A percentile compares a stretch with the other conserved stretches of the same genome.
phyloP scores from a whole-genome alignment of 2,329 filamentous ascomycete species.

The Colletotrichum kahawae region DNA sequence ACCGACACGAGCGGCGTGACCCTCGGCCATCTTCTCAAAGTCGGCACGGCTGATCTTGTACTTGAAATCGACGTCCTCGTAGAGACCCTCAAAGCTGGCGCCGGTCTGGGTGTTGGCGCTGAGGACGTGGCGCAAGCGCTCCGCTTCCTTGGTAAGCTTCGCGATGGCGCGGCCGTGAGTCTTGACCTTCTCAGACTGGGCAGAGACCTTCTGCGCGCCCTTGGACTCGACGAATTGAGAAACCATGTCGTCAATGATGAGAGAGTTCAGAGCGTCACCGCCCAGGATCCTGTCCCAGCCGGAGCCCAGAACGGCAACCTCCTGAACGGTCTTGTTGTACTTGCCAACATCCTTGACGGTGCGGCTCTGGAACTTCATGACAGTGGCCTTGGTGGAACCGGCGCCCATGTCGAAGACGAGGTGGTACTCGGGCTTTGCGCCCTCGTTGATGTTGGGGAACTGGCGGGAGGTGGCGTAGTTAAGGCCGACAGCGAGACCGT shows the following conservation, averaged over 20 bases:
- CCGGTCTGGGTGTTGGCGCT: constrained; percentile 89
- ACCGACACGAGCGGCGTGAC: constrained; percentile 71
- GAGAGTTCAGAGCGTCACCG: constrained; percentile 84
- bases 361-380: constrained; percentile 88
- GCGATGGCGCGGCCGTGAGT: constrained; percentile 83
- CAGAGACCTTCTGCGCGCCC: constrained; percentile 67
- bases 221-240: constrained; percentile 75
- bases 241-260: constrained; percentile 91
- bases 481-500: constrained; percentile 89
- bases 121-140: constrained; percentile 84
- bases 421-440: constrained; percentile 87
- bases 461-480: constrained; percentile 94
- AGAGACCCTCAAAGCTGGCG: constrained; percentile 84
- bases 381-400: constrained; percentile 87
- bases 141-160: constrained; percentile 92
- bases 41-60: constrained; percentile 83
- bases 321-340: constrained; percentile 96
- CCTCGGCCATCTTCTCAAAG: constrained; percentile 79
- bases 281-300: constrained; percentile 92
- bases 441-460: constrained; percentile 84
- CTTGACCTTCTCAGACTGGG: constrained; percentile 68
- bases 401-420: constrained; percentile 98
- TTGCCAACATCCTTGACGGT: constrained; percentile 90
- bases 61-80: constrained; percentile 91
- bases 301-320: constrained; percentile 85